Conservation (phyloP, 176 grass and related monocot species). For the Oryza meyeriana region DNA sequence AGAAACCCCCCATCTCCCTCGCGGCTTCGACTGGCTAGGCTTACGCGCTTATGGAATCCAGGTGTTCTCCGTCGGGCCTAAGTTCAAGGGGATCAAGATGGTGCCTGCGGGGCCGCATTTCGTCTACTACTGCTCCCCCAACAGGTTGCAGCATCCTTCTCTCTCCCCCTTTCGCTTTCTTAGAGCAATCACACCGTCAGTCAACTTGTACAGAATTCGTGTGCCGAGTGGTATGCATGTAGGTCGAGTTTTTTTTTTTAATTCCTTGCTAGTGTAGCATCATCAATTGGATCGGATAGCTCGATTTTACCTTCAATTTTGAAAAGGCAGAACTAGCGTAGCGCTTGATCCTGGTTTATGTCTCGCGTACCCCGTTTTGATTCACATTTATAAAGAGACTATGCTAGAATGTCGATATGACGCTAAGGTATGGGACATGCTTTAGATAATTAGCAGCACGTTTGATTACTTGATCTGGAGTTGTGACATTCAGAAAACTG, state of each 20-base stretch:
- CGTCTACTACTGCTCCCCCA: conserved; percentile 70
- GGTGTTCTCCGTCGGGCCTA: conserved; percentile 74
- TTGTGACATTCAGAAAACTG: background rate
- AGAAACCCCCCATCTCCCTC: background rate
- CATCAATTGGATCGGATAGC: background rate
- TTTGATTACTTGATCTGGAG: background rate
- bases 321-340: background rate
- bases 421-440: background rate
- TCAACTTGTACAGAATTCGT: background rate
- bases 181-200: background rate
- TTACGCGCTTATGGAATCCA: background rate
- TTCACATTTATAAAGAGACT: background rate
- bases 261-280: background rate
- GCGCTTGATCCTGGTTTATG: background rate
- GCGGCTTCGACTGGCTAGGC: background rate
- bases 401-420: background rate
- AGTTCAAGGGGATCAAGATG: conserved; percentile 94
- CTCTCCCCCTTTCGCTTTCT: background rate
- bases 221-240: no score
- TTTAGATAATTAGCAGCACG: background rate
- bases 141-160: conserved; percentile 43
- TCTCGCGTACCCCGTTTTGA: background rate
- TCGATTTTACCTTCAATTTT: background rate
- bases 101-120: conserved; percentile 78
- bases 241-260: background rate